A percentile compares a stretch with the other conserved stretches of the same genome.
These are phyloP conservation scores for Talaromyces rugulosus DNA, from an alignment of 2,329 filamentous ascomycete genomes.

Conservation along the genomic window DNA sequence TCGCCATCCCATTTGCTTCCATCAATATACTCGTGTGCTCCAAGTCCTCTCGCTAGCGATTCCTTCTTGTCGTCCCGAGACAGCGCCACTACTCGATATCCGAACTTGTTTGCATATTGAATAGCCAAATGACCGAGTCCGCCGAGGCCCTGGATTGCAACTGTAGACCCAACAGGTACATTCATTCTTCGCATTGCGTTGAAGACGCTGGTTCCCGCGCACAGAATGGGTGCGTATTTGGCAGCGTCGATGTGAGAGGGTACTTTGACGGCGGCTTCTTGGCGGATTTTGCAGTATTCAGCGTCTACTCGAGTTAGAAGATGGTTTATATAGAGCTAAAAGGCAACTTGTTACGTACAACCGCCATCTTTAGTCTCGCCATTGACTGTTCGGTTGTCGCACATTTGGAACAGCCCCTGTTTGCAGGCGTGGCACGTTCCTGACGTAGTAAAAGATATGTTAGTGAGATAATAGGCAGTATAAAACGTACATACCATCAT, in stretches of 20 bases:
- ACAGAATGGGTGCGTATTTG: conserved; percentile 35
- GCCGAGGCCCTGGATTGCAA: conserved; percentile 67
- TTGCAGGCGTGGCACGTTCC: conserved; percentile 62
- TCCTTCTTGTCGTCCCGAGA: conserved; percentile 25
- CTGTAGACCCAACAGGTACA: conserved; percentile 63
- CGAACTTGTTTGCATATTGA: conserved; percentile 64
- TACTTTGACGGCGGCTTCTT: conserved; percentile 42
- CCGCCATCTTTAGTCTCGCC: conserved; percentile 65
- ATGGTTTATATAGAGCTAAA: not conserved
- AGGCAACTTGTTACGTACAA: conserved; percentile 36
- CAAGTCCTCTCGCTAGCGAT: conserved; percentile 40
- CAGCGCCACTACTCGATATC: conserved; percentile 50
- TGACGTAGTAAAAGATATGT: conserved; percentile 18
- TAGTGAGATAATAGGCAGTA: not conserved
- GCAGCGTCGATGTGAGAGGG: conserved; percentile 46
- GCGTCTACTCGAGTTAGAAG: conserved; percentile 22
- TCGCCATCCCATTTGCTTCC: conserved; percentile 37
- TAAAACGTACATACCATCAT: conserved; percentile 25
- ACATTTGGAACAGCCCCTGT: conserved; percentile 64
- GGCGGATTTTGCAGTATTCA: conserved; percentile 35
- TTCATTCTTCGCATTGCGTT: conserved; percentile 54
- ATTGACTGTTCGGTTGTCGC: conserved; percentile 59
- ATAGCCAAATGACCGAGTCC: conserved; percentile 68
- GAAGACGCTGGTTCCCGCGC: conserved; percentile 38
- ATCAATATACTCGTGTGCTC: conserved; percentile 60